Evolutionary conservation across 805 yeast genomes (phyloP), one percentile per base, ranked within the genome.

Genomic region (Candida silvicultrix): DNA sequence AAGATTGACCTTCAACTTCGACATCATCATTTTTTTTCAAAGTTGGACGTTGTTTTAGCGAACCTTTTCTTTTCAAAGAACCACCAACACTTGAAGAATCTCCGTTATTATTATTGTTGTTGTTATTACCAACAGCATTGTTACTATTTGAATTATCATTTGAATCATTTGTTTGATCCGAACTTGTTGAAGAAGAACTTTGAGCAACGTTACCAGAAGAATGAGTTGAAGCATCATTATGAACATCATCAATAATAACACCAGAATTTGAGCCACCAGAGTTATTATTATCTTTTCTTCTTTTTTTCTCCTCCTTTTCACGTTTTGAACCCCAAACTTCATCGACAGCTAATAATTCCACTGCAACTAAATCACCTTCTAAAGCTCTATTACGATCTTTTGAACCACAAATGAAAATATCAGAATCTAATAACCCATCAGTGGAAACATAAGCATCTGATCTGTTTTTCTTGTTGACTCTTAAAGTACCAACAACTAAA

Each of bases 371-470:
- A 64, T 94, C 99, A 47, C 97, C 97, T 66, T 94, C 99, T 45
- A 94, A 71, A 2, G 99, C 98, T 63, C 99, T 82, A 66, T 94
- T 94, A 64, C 99, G 85, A 67, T 94, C 99, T 64, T 94, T 94
- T 11, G 98, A 90, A 11, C 99, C 99, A 70, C 98, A 94, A 54
- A 94, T 94, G 61, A 89, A 94, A 50, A 94, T 89, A 65, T 94
- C 99, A 0, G 99, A 95, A 66, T 94, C 99, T 51, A 94, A 75
- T 29, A 90, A 76, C 1, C 97, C 97, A 63, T 90, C 97, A 1
- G 98, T 92, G 7, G 96, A 81, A n/a, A 94, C 98, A 67, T 95
- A 94, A 0, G 99, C 99, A 67, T 94, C 98, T 1, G 97, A 89
- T 57, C 99, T 77, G 64, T 94, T 94, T 66, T 94, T 94, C 66